phyloP scores from a whole-genome alignment of 1,284 basidiomycete genomes.

The Apiotrichum sp. region DNA sequence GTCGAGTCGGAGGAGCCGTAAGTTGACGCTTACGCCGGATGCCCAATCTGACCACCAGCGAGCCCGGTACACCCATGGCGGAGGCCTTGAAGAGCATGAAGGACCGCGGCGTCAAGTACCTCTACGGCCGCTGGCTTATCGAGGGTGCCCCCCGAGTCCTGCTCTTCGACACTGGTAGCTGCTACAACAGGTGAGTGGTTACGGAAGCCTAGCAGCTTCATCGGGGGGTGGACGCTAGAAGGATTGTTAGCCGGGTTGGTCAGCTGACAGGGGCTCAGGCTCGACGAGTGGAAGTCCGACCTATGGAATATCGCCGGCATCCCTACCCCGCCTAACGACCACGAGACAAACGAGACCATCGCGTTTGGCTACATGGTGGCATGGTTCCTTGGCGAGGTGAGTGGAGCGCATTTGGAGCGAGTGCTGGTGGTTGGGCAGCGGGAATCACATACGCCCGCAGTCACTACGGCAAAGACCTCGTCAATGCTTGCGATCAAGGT shows the following conservation, averaged over 20 bases:
- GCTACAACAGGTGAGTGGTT: conserved; percentile 55
- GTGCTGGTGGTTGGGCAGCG: neutral
- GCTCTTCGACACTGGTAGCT: conserved; percentile 88
- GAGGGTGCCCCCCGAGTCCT: conserved; percentile 91
- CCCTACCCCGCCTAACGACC: conserved; percentile 88
- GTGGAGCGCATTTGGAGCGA: conserved; percentile 25
- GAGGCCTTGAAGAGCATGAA: conserved; percentile 70
- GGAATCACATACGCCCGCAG: no score
- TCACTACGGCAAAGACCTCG: no score
- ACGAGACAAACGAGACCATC: conserved; percentile 98
- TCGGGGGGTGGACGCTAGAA: no score
- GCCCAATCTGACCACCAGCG: conserved; percentile 23
- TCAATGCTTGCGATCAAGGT: no score
- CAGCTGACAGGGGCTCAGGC: conserved; percentile 45
- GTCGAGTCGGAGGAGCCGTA: conserved; percentile 86
- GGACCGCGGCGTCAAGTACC: conserved; percentile 79
- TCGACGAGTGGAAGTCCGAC: conserved; percentile 98
- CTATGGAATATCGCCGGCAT: conserved; percentile 98
- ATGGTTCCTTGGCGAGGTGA: conserved; percentile 97
- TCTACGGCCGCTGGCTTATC: conserved; percentile 97
- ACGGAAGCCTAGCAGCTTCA: no score
- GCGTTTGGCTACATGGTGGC: conserved; percentile 97
- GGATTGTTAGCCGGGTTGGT: neutral
- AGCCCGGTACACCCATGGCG: conserved; percentile 56
- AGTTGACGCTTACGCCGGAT: conserved; percentile 29